Base-by-base conservation (phyloP, 179 eudicot genomes). In the Silene noctiflora region DNA sequence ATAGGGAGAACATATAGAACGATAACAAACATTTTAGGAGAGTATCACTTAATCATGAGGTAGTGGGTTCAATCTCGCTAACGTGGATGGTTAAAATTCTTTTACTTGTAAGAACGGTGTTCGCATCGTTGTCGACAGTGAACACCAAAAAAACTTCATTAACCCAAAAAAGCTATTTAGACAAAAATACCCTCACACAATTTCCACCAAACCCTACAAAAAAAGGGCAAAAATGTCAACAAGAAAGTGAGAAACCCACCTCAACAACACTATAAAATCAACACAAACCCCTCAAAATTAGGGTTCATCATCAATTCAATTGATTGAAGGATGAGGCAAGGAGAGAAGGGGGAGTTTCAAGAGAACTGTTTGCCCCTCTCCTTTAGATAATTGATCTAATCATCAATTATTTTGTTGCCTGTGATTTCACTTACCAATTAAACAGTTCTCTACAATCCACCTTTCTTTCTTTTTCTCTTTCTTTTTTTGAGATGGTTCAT, bases 341-440 rank as follows among this genome's bases (percentile, higher is more conserved):
- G 71, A 67, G 71, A 67, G 71, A 67, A 33, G 71, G 6, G 71
- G 48, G 71, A 16, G 71, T 67, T 67, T n/a, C 39, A 13, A 4
- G 22, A 35, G 51, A 35, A 21, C 53, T 67, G 71, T 67, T 67
- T 67, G 51, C 71, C 71, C 71, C 71, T 67, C 71, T 67, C 70
- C 70, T 25, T 39, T 39, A 8, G 11, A 39, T 39, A 7, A 39
- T 39, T 39, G 46, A 39, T 39, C 8, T 39, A 39, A 39, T 39
- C 46, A 39, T 39, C 46, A 39, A 39, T 39, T 17, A 51, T 51
- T 1, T 51, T 31, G 2, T 27, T 13, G 69, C 69, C 69, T 31
- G 16, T 65, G 69, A 65, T 65, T 65, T 65, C 69, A 29, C 3
- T 65, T 6, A 31, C 8, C 5, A 29, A 65, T 16, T 46, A 65